Base-by-base conservation (phyloP, 2,329 filamentous ascomycete species). In the Fusarium camptoceras region DNA sequence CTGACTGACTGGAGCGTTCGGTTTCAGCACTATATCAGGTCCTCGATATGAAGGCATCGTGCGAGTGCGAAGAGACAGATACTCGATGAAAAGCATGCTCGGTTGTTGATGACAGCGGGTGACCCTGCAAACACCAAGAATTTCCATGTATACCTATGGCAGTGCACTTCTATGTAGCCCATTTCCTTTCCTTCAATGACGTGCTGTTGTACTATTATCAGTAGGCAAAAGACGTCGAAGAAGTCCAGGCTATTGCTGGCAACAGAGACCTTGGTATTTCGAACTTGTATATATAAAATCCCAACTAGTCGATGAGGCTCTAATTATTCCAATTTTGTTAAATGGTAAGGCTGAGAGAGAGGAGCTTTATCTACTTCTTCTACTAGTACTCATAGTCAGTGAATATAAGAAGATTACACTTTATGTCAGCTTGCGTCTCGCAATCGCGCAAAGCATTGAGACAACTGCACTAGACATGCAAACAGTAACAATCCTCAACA, bases 391-490 rank as follows among this genome's bases (percentile, higher is more conserved):
- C 20, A 30, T 49, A 7, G 28, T 18, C 15, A 22, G 15, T 11
- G 20, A 22, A 7, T 16, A 11, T 12, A 12, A 25, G 6, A 12
- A 25, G 12, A 37, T 51, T 51, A 18, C 48, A 41, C 31, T 41
- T 51, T 27, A 8, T 37, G 55, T 11, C 22, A 42, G 18, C 22
- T 15, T n/a, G 7, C 27, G 4, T 31, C 24, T 20, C 57, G 59
- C 59, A 46, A 42, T 48, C n/a, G 42, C 58, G 60, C 42, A 63
- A 63, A 27, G 5, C n/a, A 43, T 53, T 37, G 22, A 55, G 25
- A 28, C 9, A 30, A 5, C 24, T 24, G 20, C 37, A 28, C 31
- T 18, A 42, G 30, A 22, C n/a, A 20, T 51, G 15, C 30, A 39
- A 39, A 44, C 34, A 42, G 58, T 15, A 14, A n/a, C 10, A 44